Evolutionary conservation across 2,329 filamentous ascomycete species (phyloP).

Genomic region (Colletotrichum sp.): DNA sequence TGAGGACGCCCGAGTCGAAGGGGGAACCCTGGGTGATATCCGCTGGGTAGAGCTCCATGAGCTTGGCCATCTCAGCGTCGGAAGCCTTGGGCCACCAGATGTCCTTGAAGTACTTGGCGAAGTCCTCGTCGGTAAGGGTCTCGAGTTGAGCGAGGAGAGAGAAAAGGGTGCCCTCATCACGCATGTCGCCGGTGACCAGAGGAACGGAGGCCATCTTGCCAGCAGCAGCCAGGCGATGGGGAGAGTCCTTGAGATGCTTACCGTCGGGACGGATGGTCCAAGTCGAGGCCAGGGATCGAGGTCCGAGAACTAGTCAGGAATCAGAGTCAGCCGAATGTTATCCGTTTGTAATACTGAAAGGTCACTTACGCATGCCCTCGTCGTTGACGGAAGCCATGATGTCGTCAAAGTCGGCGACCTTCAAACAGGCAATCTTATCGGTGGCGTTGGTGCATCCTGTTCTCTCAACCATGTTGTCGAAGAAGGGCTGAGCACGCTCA

Average conservation of each 20-base stretch:
- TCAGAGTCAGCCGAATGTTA: neutral
- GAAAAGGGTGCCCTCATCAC: conserved; percentile 72
- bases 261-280: neutral
- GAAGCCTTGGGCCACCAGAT: neutral
- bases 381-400: conserved; percentile 1
- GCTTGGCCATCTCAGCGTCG: neutral
- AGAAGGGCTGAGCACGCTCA: neutral
- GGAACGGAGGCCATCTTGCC: conserved; percentile 46
- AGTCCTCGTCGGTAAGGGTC: neutral
- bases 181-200: conserved; percentile 67
- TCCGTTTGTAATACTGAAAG: neutral
- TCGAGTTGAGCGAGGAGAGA: conserved; percentile 39
- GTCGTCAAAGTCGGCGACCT: neutral
- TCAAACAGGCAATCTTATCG: neutral
- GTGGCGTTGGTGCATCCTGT: neutral
- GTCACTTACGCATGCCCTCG: conserved; percentile 2
- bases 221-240: neutral
- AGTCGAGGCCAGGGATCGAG: neutral
- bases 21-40: conserved; percentile 63
- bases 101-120: neutral
- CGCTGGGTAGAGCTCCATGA: conserved; percentile 30
- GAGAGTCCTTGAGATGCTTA: neutral
- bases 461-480: neutral
- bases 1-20: conserved; percentile 59
- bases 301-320: neutral